Evolutionary conservation across 805 yeast species (phyloP), one percentile per base, ranked within the genome.

Genomic region (Yamadazyma endophytica): DNA sequence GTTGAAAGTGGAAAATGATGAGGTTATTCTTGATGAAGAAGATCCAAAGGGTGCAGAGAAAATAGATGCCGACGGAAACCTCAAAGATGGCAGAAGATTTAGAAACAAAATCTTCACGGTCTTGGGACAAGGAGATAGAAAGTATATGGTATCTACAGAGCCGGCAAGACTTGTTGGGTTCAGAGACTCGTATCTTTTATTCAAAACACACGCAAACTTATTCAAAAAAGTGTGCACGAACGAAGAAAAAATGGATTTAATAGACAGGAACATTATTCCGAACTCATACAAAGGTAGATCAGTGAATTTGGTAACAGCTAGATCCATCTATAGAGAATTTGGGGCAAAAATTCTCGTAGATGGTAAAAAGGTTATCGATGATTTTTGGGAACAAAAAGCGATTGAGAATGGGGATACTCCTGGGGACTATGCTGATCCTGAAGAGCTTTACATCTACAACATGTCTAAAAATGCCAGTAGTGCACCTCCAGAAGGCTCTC

Each of bases 121-220:
- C 6, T 51, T 64, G 24, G 79, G 77, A 4, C 67, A 76, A 33
- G 96, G 95, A 6, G 75, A 77, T 13, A 70, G 79, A 42, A 67
- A 79, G 36, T 92, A 77, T 56, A 89, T 90, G 95, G 74, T 92
- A 28, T 81, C 95, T 2, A 89, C 97, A 0, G 98, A 92, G 52
- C 96, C 96, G 2, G 97, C 98, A 1, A 74, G 97, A 45, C 78
- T 90, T 49, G 87, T 90, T 39, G 97, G 97, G 3, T 85, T 88
- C 61, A 73, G 96, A 45, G 97, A 90, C 52, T 85, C 96, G 2
- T 88, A 90, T 49, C 65, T 88, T 32, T 68, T 90, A 37, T 88
- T 90, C 61, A 95, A 89, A 52, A 83, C 88, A 29, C 96, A 90
- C 60, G 73, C 78, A 30, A 68, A 75, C 30, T 64, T 92, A 31